A percentile compares a stretch with the other conserved stretches of the same genome.
phyloP scores from a whole-genome alignment of 169 alveolate species.

The Fabrea salina region DNA sequence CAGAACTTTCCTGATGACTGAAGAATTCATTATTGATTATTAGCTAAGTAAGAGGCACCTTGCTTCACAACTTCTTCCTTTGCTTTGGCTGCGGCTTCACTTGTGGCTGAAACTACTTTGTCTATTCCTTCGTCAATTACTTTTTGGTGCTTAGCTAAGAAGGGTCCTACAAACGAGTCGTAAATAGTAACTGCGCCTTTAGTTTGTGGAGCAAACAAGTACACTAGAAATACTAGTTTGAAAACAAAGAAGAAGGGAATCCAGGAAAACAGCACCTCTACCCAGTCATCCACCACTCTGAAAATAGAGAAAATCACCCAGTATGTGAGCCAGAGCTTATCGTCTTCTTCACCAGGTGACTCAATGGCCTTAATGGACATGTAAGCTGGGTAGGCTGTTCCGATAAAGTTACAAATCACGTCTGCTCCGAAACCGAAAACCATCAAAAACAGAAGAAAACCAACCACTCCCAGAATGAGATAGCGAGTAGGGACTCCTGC shows the following conservation, averaged over 20 bases:
- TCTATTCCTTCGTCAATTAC: conserved; percentile 47
- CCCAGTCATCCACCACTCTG: conserved; percentile 79
- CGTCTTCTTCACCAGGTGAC: conserved; percentile 76
- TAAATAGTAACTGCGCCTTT: conserved; percentile 61
- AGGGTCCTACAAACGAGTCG: conserved; percentile 43
- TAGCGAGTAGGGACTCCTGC: conserved; percentile 13
- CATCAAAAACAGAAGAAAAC: conserved; percentile 30
- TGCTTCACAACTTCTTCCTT: conserved; percentile 22
- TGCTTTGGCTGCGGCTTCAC: not conserved
- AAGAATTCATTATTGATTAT: too few species aligned
- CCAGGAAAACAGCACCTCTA: conserved; percentile 81
- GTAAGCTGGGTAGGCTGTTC: conserved; percentile 71
- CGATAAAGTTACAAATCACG: conserved; percentile 47
- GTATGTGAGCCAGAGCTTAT: conserved; percentile 90
- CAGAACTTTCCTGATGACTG: too few species aligned
- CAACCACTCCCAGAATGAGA: not conserved
- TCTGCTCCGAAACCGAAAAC: conserved; percentile 50
- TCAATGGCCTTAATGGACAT: conserved; percentile 86
- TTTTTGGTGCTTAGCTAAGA: conserved; percentile 46
- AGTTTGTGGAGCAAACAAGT: conserved; percentile 79
- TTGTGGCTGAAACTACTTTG: not conserved
- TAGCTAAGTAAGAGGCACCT: too few species aligned
- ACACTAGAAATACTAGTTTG: conserved; percentile 82
- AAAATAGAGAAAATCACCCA: conserved; percentile 89
- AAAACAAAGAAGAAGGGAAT: conserved; percentile 87